Conservation (phyloP, 1,284 basidiomycete genomes). For the Fomitopsis betulina region DNA sequence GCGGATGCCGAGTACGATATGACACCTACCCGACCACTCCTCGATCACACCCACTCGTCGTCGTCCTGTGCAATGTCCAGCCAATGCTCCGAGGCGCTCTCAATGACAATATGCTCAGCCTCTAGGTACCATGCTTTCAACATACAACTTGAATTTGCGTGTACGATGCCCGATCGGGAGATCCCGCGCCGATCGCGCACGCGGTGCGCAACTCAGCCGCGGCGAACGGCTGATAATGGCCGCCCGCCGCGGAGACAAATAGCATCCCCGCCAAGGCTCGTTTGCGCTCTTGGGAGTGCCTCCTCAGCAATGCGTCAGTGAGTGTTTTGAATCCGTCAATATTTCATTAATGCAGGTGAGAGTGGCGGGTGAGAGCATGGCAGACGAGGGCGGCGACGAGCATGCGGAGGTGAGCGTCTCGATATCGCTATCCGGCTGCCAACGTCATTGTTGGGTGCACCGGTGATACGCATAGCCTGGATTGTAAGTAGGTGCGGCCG, state of each 20-base stretch:
- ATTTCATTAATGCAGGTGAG: no score
- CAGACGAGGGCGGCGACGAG: not conserved
- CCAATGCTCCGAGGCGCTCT: no score
- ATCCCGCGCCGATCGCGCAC: not conserved
- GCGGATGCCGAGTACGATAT: no score
- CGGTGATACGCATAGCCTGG: no score
- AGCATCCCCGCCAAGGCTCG: not conserved
- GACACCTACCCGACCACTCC: no score
- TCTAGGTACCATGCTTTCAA: no score
- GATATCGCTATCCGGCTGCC: not conserved
- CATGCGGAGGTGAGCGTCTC: not conserved
- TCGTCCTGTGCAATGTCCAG: no score
- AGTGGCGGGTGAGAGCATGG: not conserved
- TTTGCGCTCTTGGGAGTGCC: not conserved
- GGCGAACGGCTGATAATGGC: not conserved
- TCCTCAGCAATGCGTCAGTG: not conserved
- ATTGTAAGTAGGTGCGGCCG: no score
- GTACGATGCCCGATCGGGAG: not conserved
- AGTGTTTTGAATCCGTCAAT: not conserved
- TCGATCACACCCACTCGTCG: no score
- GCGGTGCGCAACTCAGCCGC: not conserved
- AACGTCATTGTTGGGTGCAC: no score
- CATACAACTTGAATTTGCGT: no score
- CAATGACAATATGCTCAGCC: no score
- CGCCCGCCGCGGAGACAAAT: not conserved